phyloP scores from a whole-genome alignment of 495 filamentous ascomycete species.

The Chaetomium cochliodes region DNA sequence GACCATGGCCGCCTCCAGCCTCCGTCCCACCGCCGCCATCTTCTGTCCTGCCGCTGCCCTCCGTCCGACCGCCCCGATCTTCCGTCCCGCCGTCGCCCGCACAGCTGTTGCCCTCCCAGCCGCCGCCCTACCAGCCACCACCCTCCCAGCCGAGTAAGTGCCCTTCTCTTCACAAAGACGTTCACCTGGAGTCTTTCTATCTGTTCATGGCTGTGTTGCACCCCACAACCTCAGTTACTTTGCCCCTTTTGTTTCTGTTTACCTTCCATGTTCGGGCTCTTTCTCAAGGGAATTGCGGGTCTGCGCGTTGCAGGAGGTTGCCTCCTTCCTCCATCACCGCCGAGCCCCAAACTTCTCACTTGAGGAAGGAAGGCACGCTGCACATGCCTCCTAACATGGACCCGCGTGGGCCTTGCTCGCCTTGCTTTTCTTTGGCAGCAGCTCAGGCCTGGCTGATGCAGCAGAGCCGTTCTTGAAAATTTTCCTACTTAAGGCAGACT shows the following conservation, averaged over 20 bases:
- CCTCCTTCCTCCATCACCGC: neutral
- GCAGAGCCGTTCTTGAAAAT: neutral
- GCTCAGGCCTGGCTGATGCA: neutral
- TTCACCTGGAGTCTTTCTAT: neutral
- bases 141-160: neutral
- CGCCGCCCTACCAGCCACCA: no score
- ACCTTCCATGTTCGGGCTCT: neutral
- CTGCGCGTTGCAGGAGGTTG: neutral
- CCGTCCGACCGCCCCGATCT: no score
- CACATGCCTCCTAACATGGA: neutral
- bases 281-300: neutral
- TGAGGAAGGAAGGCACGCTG: neutral
- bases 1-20: neutral
- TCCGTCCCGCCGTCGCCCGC: no score
- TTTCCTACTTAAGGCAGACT: neutral
- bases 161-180: neutral
- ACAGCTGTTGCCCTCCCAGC: no score
- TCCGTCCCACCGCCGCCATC: neutral
- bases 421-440: neutral
- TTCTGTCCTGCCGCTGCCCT: no score
- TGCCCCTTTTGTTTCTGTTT: neutral
- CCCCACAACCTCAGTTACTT: neutral
- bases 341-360: neutral
- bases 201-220: neutral
- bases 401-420: neutral